These are phyloP conservation scores for Pseudopediastrum boryanum DNA, from an alignment of 139 green algal genomes.

Conservation along the genomic window DNA sequence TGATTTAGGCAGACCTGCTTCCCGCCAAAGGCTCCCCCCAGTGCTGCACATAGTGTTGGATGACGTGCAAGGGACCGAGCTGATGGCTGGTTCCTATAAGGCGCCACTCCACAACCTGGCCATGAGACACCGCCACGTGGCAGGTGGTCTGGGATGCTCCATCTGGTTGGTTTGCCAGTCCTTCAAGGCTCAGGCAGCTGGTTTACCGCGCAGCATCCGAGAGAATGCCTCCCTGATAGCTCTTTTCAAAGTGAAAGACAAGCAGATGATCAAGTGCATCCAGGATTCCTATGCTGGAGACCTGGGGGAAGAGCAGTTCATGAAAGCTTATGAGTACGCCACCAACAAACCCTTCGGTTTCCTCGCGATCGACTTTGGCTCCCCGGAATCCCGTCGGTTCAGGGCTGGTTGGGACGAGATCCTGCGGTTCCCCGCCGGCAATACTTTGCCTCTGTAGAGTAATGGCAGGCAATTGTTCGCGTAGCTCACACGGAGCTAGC, in stretches of 20 bases:
- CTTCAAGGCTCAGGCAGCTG: conserved; percentile 4
- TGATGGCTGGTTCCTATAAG: conserved; percentile 14
- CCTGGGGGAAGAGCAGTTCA: conserved; percentile 8
- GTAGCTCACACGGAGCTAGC: too few species aligned
- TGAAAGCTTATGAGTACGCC: conserved; percentile 5
- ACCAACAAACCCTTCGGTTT: conserved; percentile 5
- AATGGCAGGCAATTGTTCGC: too few species aligned
- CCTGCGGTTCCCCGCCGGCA: too few species aligned
- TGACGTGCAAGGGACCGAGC: conserved; percentile 16
- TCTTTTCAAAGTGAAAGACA: conserved; percentile 6
- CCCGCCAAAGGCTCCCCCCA: background rate
- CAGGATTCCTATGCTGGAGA: background rate
- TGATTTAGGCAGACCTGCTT: background rate
- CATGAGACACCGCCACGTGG: background rate
- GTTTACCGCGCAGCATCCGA: background rate
- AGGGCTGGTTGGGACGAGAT: too few species aligned
- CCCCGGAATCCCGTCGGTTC: too few species aligned
- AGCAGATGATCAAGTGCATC: background rate
- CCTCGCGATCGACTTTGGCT: conserved; percentile 10
- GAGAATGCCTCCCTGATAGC: conserved; percentile 1
- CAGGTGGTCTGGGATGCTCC: conserved; percentile 1
- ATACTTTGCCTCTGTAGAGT: too few species aligned
- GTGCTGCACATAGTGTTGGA: conserved; percentile 18
- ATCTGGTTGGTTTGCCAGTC: background rate
- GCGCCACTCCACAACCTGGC: conserved; percentile 7